Base-by-base conservation (phyloP, 345 rosid genomes). In the Fremontodendron californicum region DNA sequence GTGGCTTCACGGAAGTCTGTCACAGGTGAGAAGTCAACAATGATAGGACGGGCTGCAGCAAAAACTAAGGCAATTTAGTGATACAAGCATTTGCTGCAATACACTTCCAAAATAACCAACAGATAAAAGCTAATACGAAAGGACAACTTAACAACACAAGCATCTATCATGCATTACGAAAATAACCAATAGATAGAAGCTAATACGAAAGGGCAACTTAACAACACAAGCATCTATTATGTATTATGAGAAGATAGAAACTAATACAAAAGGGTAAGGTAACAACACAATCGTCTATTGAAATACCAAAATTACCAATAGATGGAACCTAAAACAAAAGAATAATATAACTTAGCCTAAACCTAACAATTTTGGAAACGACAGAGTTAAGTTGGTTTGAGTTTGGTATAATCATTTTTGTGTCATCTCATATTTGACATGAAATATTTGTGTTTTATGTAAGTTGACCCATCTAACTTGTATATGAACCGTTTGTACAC, bases 1-100 rank as follows among this genome's bases (percentile, higher is more conserved):
- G 94, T 91, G 37, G 98, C 93, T 80, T 89, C 94, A 5, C 93
- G 87, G 77, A 91, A 91, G 74, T 90, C 92, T 0, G 93, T 90
- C 40, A 93, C 93, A 0, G 98, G 90, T 40, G 94, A 93, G 81
- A 88, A 93, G 54, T 90, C 93, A 39, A 85, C 92, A 71, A 93
- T 90, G 61, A 93, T 90, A 1, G 92, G 91, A 5, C 90, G 89
- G 3, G 92, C 98, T 91, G 79, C 46, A 68, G 63, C 31, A 60
- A 61, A 61, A 35, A 23, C 7, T 45, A 66, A 77, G 9, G 54
- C 49, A 42, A 62, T 31, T 51, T 51, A 49, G 43, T 51, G 29
- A 19, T 33, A 33, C 61, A 33, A 71, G 2, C 15, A 18, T 46
- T 10, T 16, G 57, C 9, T 16, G 11, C 12, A 18, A 65, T 39